A percentile compares a stretch with the other conserved stretches of the same genome.
phyloP scores from a whole-genome alignment of 2,329 filamentous ascomycete species.

The Aureobasidium sp. region DNA sequence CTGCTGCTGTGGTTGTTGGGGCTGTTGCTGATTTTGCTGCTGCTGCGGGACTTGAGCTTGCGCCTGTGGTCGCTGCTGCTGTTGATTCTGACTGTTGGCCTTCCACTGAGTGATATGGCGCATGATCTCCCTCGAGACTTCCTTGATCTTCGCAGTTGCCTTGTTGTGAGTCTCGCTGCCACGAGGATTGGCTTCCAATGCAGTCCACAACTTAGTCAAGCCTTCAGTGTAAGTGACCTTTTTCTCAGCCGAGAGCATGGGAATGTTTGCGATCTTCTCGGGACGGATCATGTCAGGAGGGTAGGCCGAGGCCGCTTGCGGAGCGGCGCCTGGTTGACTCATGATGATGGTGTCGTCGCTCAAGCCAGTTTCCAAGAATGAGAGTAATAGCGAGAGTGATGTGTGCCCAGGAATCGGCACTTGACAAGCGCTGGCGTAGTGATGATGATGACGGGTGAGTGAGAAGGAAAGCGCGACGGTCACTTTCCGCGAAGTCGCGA shows the following conservation, averaged over 20 bases:
- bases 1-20: conserved; percentile 13
- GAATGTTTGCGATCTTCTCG: conserved; percentile 16
- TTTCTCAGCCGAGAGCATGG: conserved; percentile 15
- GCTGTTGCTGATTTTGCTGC: conserved; percentile 16
- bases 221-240: conserved; percentile 15
- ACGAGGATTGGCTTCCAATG: conserved; percentile 13
- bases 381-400: neutral
- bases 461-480: conserved; percentile 1
- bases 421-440: neutral
- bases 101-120: conserved; percentile 14
- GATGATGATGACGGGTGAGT: neutral
- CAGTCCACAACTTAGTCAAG: conserved; percentile 17
- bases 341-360: conserved; percentile 6
- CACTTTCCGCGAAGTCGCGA: neutral
- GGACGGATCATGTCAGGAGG: conserved; percentile 18
- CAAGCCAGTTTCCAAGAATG: neutral
- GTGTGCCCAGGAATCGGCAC: neutral
- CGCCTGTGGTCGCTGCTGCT: neutral
- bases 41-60: conserved; percentile 11
- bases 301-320: neutral
- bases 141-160: conserved; percentile 20
- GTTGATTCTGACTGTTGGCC: conserved; percentile 2
- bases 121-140: conserved; percentile 18
- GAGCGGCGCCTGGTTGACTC: neutral
- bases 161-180: conserved; percentile 18